Conservation (phyloP, 345 rosid genomes). For the Hypericum androsaemum region DNA sequence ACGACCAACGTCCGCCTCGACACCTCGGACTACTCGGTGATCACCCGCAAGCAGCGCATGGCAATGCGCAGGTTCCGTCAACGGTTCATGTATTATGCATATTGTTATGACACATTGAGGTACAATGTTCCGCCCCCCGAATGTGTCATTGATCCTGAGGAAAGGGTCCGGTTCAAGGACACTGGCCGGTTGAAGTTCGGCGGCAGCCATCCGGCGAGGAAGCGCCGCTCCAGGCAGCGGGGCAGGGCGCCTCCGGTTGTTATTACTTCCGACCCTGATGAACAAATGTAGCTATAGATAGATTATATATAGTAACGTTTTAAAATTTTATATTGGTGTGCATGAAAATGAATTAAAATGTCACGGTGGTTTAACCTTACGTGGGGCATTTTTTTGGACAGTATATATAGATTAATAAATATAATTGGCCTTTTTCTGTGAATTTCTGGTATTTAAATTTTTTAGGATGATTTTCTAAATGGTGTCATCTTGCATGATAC, state of each 20-base stretch:
- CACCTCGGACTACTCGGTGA: constrained; percentile 29
- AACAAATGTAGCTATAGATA: neutral
- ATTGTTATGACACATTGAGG: constrained; percentile 61
- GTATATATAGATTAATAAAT: too few relatives aligned
- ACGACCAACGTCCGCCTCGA: constrained; percentile 25
- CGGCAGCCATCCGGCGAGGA: constrained; percentile 39
- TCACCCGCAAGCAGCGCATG: constrained; percentile 27
- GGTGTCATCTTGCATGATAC: too few relatives aligned
- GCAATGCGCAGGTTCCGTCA: constrained; percentile 68
- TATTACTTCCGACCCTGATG: neutral
- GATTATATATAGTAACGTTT: too few relatives aligned
- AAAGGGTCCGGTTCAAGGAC: constrained; percentile 45
- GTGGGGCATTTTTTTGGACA: too few relatives aligned
- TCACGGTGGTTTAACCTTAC: too few relatives aligned
- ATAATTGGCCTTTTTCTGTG: too few relatives aligned
- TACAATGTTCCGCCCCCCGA: constrained; percentile 54
- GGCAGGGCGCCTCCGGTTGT: neutral
- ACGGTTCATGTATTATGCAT: constrained; percentile 75
- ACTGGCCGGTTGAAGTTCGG: constrained; percentile 71
- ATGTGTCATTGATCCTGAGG: constrained; percentile 43
- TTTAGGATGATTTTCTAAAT: too few relatives aligned
- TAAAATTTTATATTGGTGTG: too few relatives aligned
- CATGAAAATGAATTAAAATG: too few relatives aligned
- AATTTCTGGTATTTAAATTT: too few relatives aligned
- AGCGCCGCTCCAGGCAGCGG: constrained; percentile 23